phyloP scores from a whole-genome alignment of 805 yeast species.

The Teunomyces pallodes region DNA sequence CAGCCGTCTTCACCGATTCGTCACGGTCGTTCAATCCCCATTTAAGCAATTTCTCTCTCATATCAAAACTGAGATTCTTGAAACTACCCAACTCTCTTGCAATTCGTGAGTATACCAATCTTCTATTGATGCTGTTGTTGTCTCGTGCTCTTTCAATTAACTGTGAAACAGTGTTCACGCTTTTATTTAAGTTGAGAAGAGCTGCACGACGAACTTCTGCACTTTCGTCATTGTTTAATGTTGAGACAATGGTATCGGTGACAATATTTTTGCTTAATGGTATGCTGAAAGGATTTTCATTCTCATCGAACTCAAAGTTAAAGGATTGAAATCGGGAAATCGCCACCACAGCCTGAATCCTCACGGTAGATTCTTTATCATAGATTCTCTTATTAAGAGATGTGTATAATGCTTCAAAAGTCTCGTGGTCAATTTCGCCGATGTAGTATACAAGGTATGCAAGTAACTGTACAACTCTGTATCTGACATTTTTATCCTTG shows the following conservation, averaged over 20 bases:
- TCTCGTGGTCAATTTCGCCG: constrained; percentile 70
- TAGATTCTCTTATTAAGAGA: constrained; percentile 61
- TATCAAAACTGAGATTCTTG: constrained; percentile 45
- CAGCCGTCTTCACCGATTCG: constrained; percentile 65
- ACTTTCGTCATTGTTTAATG: constrained; percentile 73
- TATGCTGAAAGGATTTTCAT: constrained; percentile 17
- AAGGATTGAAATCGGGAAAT: constrained; percentile 69
- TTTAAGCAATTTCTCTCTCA: constrained; percentile 63
- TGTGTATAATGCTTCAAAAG: constrained; percentile 61
- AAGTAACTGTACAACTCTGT: constrained; percentile 71
- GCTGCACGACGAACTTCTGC: constrained; percentile 91
- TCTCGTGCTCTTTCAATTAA: constrained; percentile 84
- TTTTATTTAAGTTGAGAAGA: constrained; percentile 63
- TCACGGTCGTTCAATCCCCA: constrained; percentile 94
- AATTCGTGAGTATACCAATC: constrained; percentile 66
- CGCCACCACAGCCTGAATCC: constrained; percentile 83
- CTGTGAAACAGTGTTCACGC: constrained; percentile 49
- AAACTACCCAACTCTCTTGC: constrained; percentile 67
- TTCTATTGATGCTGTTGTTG: constrained; percentile 65
- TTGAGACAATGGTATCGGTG: constrained; percentile 13
- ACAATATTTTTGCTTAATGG: constrained; percentile 11
- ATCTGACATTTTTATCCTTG: constrained; percentile 72
- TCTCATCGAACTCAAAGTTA: constrained; percentile 33
- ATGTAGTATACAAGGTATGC: constrained; percentile 69
- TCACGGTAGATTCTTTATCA: constrained; percentile 73